Base-by-base conservation (phyloP, 257 asterid species). In the Apocynum venetum region DNA sequence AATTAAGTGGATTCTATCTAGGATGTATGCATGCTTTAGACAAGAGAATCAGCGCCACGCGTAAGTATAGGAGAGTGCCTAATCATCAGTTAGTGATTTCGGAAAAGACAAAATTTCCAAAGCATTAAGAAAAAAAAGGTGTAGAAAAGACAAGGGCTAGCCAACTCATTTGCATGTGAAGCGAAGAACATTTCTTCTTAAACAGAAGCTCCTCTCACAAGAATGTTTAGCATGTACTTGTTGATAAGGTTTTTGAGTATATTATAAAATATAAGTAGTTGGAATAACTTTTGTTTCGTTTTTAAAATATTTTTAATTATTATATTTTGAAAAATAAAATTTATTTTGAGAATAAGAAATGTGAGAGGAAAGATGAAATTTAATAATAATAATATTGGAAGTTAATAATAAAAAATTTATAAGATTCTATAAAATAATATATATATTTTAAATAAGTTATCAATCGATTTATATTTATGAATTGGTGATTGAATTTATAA, bases 161-260 rank as follows among this genome's bases (percentile, higher is more conserved):
- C 77, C 83, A 80, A 75, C 66, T 75, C 77, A 56, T n/a, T 4
- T 14, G 35, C 83, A 80, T 80, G 83, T 80, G 80, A 71, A 56
- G 7, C 15, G 13, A 4, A 44, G 40, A 65, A 79, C 75, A 51
- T 79, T 51, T 25, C 46, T 71, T 49, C 75, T 25, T n/a, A 8
- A 52, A 13, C n/a, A 49, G 20, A 38, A 38, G 48, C 2, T 2
- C 19, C 6, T 15, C 36, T 19, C 11, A 38, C 13, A 78, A 20
- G 65, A 60, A 49, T 48, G 12, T 56, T 52, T 43, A 43, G 52
- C 82, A 66, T 79, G 82, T 63, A 63, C 64, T 49, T 47, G 46
- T 25, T 4, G 36, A 69, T 40, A 4, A 43, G 1, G 38, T 69
- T 69, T 69, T 53, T 17, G 49, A 25, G 31, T 25, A 25, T 25